These are phyloP conservation scores for Fusarium sp. DNA, from an alignment of 2,329 filamentous ascomycete genomes.

Conservation along the genomic window DNA sequence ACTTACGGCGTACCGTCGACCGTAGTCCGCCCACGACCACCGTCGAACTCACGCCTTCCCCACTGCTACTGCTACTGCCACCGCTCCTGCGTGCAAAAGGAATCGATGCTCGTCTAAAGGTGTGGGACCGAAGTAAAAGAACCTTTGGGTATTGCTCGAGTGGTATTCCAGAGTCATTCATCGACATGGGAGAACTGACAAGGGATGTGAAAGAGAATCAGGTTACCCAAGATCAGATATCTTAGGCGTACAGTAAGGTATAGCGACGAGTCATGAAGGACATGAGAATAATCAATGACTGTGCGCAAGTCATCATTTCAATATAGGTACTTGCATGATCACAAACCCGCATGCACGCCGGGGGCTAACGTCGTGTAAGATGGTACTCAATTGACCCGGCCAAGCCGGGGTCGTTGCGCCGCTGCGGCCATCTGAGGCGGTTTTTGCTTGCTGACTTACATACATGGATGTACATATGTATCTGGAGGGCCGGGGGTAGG, in stretches of 20 bases:
- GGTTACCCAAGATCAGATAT: not conserved
- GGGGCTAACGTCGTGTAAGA: slow-evolving; percentile 39
- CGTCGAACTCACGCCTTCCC: slow-evolving; percentile 3
- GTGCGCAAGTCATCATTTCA: slow-evolving; percentile 29
- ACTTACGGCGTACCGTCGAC: slow-evolving; percentile 23
- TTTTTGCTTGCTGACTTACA: slow-evolving; percentile 38
- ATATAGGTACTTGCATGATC: slow-evolving; percentile 46
- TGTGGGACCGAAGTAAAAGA: not conserved
- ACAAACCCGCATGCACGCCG: slow-evolving; percentile 38
- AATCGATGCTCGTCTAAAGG: not conserved
- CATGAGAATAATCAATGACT: slow-evolving; percentile 21
- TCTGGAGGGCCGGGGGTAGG: not conserved
- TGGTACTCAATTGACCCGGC: slow-evolving; percentile 40
- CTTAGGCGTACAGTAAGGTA: not conserved
- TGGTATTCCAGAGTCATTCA: not conserved
- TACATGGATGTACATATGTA: slow-evolving; percentile 4
- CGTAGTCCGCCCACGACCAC: slow-evolving; percentile 36
- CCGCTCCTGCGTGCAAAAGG: not conserved
- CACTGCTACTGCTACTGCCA: not conserved
- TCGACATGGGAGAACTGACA: not conserved
- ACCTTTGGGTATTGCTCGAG: not conserved
- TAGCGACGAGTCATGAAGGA: slow-evolving; percentile 32
- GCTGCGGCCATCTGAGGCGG: slow-evolving; percentile 39
- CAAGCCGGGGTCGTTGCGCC: slow-evolving; percentile 34
- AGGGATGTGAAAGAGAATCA: not conserved